A percentile compares a stretch with the other conserved stretches of the same genome.
These are phyloP conservation scores for Backusella tuberculispora DNA, from an alignment of 192 early-diverging fungal species.

Conservation along the genomic window DNA sequence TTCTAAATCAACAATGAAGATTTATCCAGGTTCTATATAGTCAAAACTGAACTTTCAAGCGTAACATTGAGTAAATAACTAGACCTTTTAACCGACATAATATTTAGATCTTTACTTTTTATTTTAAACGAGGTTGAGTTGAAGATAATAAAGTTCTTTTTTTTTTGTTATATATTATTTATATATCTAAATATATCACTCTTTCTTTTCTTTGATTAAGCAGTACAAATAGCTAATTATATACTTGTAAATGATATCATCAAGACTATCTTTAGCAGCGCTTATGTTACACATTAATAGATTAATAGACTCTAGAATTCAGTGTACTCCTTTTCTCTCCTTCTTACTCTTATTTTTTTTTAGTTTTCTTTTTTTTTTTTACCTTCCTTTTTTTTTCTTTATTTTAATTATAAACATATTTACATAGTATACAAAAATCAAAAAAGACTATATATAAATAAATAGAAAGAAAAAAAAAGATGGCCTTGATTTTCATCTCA, in stretches of 20 bases:
- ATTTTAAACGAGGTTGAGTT: too few species aligned
- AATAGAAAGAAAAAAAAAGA: background rate
- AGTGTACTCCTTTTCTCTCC: background rate
- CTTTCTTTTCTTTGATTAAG: too few species aligned
- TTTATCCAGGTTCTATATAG: background rate
- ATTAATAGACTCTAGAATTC: background rate
- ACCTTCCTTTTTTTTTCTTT: background rate
- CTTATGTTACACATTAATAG: constrained; percentile 4
- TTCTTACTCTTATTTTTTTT: background rate
- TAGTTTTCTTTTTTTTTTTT: background rate
- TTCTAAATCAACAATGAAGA: background rate
- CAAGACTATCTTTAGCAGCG: constrained; percentile 5
- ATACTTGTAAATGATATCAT: background rate
- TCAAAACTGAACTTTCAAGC: background rate
- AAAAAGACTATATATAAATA: background rate
- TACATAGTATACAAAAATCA: background rate
- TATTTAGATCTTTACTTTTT: background rate
- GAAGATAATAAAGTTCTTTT: background rate
- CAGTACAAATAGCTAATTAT: background rate
- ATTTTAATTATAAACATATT: background rate
- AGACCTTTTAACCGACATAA: background rate
- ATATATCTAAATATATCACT: too few species aligned
- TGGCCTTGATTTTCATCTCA: constrained; percentile 16
- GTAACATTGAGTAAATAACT: background rate
- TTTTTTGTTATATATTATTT: background rate